Evolutionary conservation across 345 rosid species (phyloP).

Genomic region (Aquilaria sinensis): DNA sequence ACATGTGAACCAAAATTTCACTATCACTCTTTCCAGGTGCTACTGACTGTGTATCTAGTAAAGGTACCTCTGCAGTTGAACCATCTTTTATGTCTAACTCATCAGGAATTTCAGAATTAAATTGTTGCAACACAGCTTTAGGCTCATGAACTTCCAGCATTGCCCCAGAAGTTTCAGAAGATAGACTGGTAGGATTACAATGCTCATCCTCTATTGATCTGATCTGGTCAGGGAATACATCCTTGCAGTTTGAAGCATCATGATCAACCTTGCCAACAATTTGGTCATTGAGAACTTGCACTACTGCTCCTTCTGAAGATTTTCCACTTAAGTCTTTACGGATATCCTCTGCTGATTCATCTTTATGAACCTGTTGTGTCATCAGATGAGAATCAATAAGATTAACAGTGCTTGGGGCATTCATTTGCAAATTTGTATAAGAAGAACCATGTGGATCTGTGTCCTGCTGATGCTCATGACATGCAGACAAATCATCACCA

Average conservation of each 20-base stretch:
- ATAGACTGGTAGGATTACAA: constrained; percentile 15
- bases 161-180: constrained; percentile 21
- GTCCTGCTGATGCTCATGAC: constrained; percentile 18
- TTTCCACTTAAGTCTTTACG: constrained; percentile 19
- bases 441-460: constrained; percentile 18
- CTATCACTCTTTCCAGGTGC: constrained; percentile 18
- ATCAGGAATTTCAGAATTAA: constrained; percentile 19
- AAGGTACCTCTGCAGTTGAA: constrained; percentile 8
- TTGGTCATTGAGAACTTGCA: constrained; percentile 13
- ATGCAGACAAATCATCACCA: constrained; percentile 19
- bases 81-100: constrained; percentile 13
- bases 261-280: constrained; percentile 7
- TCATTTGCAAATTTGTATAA: constrained; percentile 14
- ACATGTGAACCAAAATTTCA: constrained; percentile 22
- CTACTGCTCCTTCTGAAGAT: constrained; percentile 20
- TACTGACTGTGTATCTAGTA: constrained; percentile 20
- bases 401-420: constrained; percentile 14
- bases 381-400: constrained; percentile 10
- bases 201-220: constrained; percentile 12
- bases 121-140: constrained; percentile 15
- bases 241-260: constrained; percentile 24
- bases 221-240: constrained; percentile 14
- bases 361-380: constrained; percentile 16
- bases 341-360: constrained; percentile 20
- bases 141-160: constrained; percentile 19